These are phyloP conservation scores for Amphicarpaea edgeworthii DNA, from an alignment of 306 rosid species.

Conservation along the genomic window DNA sequence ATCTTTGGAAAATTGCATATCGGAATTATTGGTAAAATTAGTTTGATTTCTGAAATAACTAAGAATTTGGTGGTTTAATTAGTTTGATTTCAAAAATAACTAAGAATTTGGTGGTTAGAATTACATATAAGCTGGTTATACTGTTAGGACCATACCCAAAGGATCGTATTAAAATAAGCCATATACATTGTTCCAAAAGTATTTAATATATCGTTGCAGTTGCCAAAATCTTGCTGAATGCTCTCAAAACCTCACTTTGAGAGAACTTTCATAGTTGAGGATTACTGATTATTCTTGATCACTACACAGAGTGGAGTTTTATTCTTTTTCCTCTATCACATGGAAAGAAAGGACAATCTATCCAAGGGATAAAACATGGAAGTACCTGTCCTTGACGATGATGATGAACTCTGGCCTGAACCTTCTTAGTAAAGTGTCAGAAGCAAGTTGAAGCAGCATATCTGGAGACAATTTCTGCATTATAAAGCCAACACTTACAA, in stretches of 20 bases:
- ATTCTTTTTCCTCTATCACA: too few species aligned
- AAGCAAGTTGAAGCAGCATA: slow-evolving; percentile 98
- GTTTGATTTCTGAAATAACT: background rate
- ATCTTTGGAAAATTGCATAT: slow-evolving; percentile 7
- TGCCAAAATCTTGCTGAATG: slow-evolving; percentile 28
- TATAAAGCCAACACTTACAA: slow-evolving; percentile 37
- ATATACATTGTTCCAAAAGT: background rate
- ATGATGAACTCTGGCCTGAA: slow-evolving; percentile 95
- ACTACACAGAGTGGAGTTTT: background rate
- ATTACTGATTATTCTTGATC: slow-evolving; percentile 34
- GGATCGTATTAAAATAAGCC: slow-evolving; percentile 15
- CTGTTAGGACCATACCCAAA: slow-evolving; percentile 1
- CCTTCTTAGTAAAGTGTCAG: slow-evolving; percentile 90
- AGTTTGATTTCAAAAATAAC: background rate
- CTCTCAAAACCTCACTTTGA: slow-evolving; percentile 18
- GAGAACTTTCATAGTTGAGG: slow-evolving; percentile 3
- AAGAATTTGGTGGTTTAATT: slow-evolving; percentile 16
- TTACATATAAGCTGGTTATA: slow-evolving; percentile 10
- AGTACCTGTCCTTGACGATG: slow-evolving; percentile 91
- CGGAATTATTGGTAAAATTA: slow-evolving; percentile 17
- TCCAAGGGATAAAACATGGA: slow-evolving; percentile 2
- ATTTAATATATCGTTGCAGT: background rate
- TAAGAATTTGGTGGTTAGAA: slow-evolving; percentile 11
- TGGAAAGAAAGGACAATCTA: slow-evolving; percentile 10
- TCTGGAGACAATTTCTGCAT: slow-evolving; percentile 87